Evolutionary conservation across 371 early-diverging fungal species (phyloP), one percentile per base, ranked within the genome.

Genomic region (Mortierella sp.): DNA sequence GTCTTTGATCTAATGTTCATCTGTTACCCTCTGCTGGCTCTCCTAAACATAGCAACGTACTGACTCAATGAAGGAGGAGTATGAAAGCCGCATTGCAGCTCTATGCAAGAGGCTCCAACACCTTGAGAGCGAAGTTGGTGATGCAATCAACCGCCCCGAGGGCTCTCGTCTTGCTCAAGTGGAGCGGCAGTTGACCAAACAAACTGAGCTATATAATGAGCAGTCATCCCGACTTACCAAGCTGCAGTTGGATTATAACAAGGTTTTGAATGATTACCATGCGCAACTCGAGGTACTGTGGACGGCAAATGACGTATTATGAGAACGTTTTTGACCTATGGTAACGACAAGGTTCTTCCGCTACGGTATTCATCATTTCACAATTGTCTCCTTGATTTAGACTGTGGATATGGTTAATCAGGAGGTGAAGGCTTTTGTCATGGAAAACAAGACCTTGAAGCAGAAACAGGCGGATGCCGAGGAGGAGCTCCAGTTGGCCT

Each of bases 221-320:
- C 61, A 67, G 28, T 21, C 27, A 4, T 15, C 63, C 3, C 63
- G 51, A 21, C 9, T 51, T 15, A 47, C 68, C 19, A 73, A 88
- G 47, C 81, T 82, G 39, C 83, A 84, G 53, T 60, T 93, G 55
- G 87, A 89, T 32, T 73, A 63, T 51, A 73, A 68, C 64, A 73
- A 73, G 48, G 68, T 73, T 28, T 44, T 68, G 48, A 89, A 86
- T 31, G 90, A 92, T 41, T 89, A 88, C 66, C 83, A 85, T 46
- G 86, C 89, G 31, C 93, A 93, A 65, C 91, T 91, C 70, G 84
- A 87, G 83, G 93, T 92, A 82, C 42, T 48, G n/a, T n/a, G n/a
- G n/a, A n/a, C n/a, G n/a, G n/a, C n/a, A n/a, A n/a, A n/a, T n/a
- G n/a, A n/a, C n/a, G n/a, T n/a, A n/a, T n/a, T n/a, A n/a, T n/a